phyloP scores from a whole-genome alignment of 345 rosid species.

The Trapa incisa region DNA sequence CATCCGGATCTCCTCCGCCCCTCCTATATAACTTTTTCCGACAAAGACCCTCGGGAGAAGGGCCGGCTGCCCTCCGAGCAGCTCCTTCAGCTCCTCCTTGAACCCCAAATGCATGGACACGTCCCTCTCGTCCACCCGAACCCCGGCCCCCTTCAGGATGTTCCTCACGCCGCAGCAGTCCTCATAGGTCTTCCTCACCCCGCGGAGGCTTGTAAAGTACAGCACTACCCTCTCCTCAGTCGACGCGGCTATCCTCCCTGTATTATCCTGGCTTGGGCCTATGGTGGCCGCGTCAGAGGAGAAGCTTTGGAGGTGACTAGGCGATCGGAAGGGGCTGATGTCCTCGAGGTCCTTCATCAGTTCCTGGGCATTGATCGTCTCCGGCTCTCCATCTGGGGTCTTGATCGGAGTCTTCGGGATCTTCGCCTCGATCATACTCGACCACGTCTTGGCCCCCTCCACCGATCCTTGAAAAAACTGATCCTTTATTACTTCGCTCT shows the following conservation, averaged over 20 bases:
- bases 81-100: constrained; percentile 56
- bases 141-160: constrained; percentile 42
- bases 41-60: constrained; percentile 66
- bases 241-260: neutral
- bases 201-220: constrained; percentile 71
- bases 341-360: constrained; percentile 92
- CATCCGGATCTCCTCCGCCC: constrained; percentile 63
- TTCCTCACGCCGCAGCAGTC: constrained; percentile 58
- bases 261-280: constrained; percentile 9
- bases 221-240: constrained; percentile 37
- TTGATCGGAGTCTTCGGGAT: constrained; percentile 59
- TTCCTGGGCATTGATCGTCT: constrained; percentile 80
- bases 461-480: constrained; percentile 24
- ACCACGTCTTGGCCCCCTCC: constrained; percentile 67
- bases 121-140: constrained; percentile 65
- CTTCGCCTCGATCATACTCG: constrained; percentile 58
- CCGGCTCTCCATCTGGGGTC: constrained; percentile 94
- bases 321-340: constrained; percentile 28
- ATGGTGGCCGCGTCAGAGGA: constrained; percentile 32
- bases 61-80: constrained; percentile 24
- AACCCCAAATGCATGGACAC: constrained; percentile 85
- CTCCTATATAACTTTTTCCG: constrained; percentile 57
- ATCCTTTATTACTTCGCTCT: neutral
- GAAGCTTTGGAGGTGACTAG: constrained; percentile 43
- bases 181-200: constrained; percentile 76